phyloP scores from a whole-genome alignment of 2,329 filamentous ascomycete genomes.

The Helotiales sp. region DNA sequence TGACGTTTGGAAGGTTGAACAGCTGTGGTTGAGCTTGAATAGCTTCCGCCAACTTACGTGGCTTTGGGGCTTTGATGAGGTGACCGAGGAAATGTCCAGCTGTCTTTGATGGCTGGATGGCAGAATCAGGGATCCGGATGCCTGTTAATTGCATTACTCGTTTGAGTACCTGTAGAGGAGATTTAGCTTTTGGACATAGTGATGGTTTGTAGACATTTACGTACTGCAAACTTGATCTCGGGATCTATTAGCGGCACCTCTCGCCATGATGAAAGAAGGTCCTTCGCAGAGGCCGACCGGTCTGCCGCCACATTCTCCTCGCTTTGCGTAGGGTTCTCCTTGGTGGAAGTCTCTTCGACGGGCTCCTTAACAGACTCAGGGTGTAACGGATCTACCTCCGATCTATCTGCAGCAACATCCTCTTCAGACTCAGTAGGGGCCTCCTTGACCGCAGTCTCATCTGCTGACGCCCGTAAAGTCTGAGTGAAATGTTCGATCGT shows the following conservation, averaged over 20 bases:
- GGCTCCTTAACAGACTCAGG: slow-evolving; percentile 8
- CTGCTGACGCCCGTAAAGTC: slow-evolving; percentile 12
- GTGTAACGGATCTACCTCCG: slow-evolving; percentile 25
- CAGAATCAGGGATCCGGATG: slow-evolving; percentile 69
- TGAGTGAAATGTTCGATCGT: slow-evolving; percentile 14
- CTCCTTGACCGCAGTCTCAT: slow-evolving; percentile 22
- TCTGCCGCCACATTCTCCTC: slow-evolving; percentile 33
- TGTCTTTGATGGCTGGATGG: slow-evolving; percentile 56
- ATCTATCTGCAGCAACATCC: slow-evolving; percentile 29
- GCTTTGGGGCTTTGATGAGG: slow-evolving; percentile 54
- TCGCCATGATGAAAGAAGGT: slow-evolving; percentile 59
- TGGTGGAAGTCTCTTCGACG: slow-evolving; percentile 20
- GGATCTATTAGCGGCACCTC: slow-evolving; percentile 55
- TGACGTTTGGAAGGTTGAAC: slow-evolving; percentile 65
- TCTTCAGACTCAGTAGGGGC: slow-evolving; percentile 31
- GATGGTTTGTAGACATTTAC: slow-evolving; percentile 31
- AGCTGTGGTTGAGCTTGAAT: slow-evolving; percentile 50
- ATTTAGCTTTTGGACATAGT: slow-evolving; percentile 11
- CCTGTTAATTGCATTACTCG: slow-evolving; percentile 81
- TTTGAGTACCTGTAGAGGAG: slow-evolving; percentile 66
- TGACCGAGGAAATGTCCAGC: slow-evolving; percentile 55
- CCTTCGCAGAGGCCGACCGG: slow-evolving; percentile 35
- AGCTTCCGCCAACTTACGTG: slow-evolving; percentile 62
- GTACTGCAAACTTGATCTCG: slow-evolving; percentile 71
- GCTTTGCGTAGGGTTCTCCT: slow-evolving; percentile 26